Percentiles rank a stretch among this genome's conserved stretches.
Evolutionary conservation across 495 filamentous ascomycete genomes (phyloP).

Genomic region (Glutinoglossum americanum): DNA sequence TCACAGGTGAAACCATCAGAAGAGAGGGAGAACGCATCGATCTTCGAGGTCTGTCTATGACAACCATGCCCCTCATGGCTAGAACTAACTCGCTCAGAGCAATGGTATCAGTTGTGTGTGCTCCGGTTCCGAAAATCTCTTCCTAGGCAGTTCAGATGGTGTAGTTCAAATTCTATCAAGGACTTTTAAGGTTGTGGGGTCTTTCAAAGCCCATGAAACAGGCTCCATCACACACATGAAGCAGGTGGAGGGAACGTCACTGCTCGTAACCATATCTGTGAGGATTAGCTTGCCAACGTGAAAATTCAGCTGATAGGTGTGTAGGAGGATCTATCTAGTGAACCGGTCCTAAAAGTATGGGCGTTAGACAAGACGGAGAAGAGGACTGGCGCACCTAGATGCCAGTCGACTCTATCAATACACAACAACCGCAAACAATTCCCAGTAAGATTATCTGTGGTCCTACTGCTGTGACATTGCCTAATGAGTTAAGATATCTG

Average conservation of each 20-base stretch:
- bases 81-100: conserved; percentile 19
- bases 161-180: conserved; percentile 67
- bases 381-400: conserved; percentile 74
- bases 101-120: conserved; percentile 46
- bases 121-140: conserved; percentile 76
- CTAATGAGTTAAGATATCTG: conserved; percentile 45
- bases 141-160: conserved; percentile 70
- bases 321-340: conserved; percentile 59
- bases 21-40: conserved; percentile 35
- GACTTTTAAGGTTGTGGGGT: conserved; percentile 66
- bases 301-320: conserved; percentile 2
- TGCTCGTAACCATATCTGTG: conserved; percentile 52
- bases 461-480: conserved; percentile 4
- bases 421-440: conserved; percentile 87
- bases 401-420: conserved; percentile 61
- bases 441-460: conserved; percentile 33
- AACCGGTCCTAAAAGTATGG: conserved; percentile 88
- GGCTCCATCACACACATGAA: conserved; percentile 82
- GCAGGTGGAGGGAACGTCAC: conserved; percentile 69
- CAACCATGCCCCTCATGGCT: conserved; percentile 19
- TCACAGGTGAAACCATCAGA: conserved; percentile 60
- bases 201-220: conserved; percentile 65
- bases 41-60: conserved; percentile 38
- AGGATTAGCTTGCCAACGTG: conserved; percentile 14
- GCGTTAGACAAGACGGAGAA: conserved; percentile 84